These are phyloP conservation scores for Aureobasidium sp. DNA, from an alignment of 2,329 filamentous ascomycete genomes.

Conservation along the genomic window DNA sequence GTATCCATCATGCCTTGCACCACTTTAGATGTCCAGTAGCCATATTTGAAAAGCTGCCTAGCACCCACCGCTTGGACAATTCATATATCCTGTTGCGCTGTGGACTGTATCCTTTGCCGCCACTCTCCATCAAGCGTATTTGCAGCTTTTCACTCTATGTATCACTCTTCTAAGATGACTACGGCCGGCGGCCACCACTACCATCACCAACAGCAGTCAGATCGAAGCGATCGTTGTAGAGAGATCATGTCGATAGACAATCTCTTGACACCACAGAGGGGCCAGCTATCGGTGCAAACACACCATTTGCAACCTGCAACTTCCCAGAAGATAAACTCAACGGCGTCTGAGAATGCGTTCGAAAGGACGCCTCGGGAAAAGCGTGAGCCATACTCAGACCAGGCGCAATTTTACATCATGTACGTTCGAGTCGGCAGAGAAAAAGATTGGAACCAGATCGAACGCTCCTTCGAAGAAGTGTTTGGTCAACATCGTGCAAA, in stretches of 20 bases:
- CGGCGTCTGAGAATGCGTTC: conserved; percentile 1
- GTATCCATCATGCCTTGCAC: conserved; percentile 12
- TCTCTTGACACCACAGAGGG: conserved; percentile 5
- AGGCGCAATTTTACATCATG: conserved; percentile 30
- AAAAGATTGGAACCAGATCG: conserved; percentile 19
- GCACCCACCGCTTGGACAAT: not conserved
- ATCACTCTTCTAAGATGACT: not conserved
- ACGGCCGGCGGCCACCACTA: conserved; percentile 1
- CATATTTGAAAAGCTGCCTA: conserved; percentile 4
- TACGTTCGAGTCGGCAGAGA: conserved; percentile 20
- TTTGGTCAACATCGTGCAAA: conserved; percentile 22
- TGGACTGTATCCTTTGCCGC: not conserved
- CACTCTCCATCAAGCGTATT: not conserved
- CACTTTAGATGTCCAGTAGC: not conserved
- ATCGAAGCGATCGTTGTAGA: conserved; percentile 6
- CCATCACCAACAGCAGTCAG: conserved; percentile 6
- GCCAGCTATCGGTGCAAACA: not conserved
- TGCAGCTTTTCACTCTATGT: not conserved
- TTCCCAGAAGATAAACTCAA: not conserved
- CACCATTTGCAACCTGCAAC: not conserved
- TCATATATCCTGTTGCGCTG: not conserved
- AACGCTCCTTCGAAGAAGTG: conserved; percentile 17
- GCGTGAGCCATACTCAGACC: conserved; percentile 25
- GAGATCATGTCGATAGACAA: conserved; percentile 15
- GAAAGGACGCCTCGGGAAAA: conserved; percentile 12